Evolutionary conservation across 108 stramenopile species (phyloP).

Genomic region (Bacterosira constricta): DNA sequence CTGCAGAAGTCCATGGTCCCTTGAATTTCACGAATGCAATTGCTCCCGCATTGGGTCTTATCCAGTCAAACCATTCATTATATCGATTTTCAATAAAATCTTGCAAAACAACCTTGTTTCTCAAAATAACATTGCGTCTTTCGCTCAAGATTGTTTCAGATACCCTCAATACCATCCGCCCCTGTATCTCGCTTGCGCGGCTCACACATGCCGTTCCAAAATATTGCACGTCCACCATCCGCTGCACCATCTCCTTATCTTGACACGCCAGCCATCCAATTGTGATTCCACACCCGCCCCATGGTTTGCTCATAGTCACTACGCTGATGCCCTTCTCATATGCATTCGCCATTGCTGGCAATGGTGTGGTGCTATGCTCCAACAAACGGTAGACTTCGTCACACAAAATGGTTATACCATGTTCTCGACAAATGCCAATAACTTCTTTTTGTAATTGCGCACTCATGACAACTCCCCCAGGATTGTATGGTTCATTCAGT

Average conservation of each 20-base stretch:
- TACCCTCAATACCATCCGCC: conserved; percentile 64
- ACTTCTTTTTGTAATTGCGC: conserved; percentile 45
- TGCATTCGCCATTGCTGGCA: conserved; percentile 69
- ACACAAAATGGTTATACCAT: conserved; percentile 58
- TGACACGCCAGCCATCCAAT: conserved; percentile 77
- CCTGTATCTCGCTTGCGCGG: conserved; percentile 76
- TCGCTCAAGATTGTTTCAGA: conserved; percentile 56
- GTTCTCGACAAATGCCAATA: conserved; percentile 50
- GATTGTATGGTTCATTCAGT: conserved; percentile 82
- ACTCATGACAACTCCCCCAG: conserved; percentile 74
- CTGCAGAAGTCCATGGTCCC: conserved; percentile 61
- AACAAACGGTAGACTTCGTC: conserved; percentile 83
- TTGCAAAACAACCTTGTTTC: conserved; percentile 56
- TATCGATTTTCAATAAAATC: conserved; percentile 57
- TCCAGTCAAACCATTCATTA: conserved; percentile 62
- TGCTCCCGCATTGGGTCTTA: conserved; percentile 70
- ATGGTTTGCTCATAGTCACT: conserved; percentile 79
- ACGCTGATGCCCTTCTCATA: conserved; percentile 65
- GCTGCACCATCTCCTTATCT: conserved; percentile 51
- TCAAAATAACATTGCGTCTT: conserved; percentile 51
- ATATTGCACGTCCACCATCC: conserved; percentile 63
- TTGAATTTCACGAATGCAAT: conserved; percentile 75
- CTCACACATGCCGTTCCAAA: conserved; percentile 78
- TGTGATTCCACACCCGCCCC: conserved; percentile 81
- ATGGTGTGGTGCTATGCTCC: conserved; percentile 57